Evolutionary conservation across 2,329 filamentous ascomycete species (phyloP).

Genomic region (Xylariaceae sp.): DNA sequence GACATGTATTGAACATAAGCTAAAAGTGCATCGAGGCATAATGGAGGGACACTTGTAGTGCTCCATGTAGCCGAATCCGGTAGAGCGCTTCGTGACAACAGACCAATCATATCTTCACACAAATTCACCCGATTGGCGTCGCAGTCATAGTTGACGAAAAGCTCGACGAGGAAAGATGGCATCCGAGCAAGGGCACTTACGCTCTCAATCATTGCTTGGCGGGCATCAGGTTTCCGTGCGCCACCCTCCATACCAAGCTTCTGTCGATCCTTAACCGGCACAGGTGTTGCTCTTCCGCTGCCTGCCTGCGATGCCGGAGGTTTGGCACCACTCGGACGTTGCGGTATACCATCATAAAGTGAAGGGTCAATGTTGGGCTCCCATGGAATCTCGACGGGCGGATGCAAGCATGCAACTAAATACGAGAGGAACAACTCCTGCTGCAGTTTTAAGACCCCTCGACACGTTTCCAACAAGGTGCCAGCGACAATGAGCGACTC

Average conservation of each 20-base stretch:
- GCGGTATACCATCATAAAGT: constrained; percentile 91
- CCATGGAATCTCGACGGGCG: constrained; percentile 89
- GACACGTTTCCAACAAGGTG: constrained; percentile 88
- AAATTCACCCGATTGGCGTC: constrained; percentile 89
- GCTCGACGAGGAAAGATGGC: constrained; percentile 90
- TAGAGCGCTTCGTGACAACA: constrained; percentile 91
- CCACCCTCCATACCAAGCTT: constrained; percentile 93
- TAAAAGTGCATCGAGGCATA: constrained; percentile 90
- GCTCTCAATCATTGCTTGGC: constrained; percentile 98
- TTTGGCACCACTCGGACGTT: constrained; percentile 86
- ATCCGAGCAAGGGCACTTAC: constrained; percentile 91
- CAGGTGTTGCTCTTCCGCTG: constrained; percentile 87
- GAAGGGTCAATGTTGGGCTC: constrained; percentile 90
- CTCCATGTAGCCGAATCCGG: constrained; percentile 99
- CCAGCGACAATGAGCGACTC: constrained; percentile 92
- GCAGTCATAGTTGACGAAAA: constrained; percentile 98
- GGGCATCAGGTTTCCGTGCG: constrained; percentile 87
- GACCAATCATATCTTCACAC: constrained; percentile 92
- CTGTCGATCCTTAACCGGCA: constrained; percentile 89
- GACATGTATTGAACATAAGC: constrained; percentile 92
- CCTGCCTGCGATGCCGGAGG: constrained; percentile 72
- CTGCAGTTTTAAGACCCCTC: constrained; percentile 89
- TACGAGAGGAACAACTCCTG: constrained; percentile 97
- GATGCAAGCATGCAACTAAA: constrained; percentile 90
- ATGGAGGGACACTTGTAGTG: constrained; percentile 93